Evolutionary conservation across 495 filamentous ascomycete genomes (phyloP).

Genomic region (Geoglossum glabrum): DNA sequence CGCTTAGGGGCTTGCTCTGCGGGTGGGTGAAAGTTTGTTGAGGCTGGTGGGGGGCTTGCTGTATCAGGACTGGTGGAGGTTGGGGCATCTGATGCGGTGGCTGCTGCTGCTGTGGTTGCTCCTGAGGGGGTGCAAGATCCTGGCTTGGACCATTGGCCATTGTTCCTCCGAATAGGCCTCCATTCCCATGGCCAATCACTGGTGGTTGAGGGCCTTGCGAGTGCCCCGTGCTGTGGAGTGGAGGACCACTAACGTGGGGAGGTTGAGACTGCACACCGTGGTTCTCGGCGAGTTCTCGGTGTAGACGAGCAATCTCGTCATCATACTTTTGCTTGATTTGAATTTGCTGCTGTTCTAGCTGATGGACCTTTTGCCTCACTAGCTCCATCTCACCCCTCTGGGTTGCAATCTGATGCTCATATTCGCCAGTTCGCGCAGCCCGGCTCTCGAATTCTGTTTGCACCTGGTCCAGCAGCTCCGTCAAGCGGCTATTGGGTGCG

Average conservation of each 20-base stretch:
- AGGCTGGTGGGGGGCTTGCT: constrained; percentile 1
- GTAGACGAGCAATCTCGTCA: constrained; percentile 66
- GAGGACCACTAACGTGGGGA: constrained; percentile 39
- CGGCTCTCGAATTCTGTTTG: constrained; percentile 79
- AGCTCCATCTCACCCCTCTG: constrained; percentile 87
- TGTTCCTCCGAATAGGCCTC: constrained; percentile 82
- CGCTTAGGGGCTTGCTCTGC: constrained; percentile 31
- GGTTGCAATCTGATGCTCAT: constrained; percentile 66
- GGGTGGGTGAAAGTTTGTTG: background rate
- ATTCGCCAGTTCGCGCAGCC: constrained; percentile 51
- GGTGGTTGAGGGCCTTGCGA: constrained; percentile 59
- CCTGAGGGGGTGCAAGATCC: constrained; percentile 60
- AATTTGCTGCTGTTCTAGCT: constrained; percentile 71
- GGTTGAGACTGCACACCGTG: constrained; percentile 52
- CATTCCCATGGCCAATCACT: constrained; percentile 74
- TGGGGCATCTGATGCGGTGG: constrained; percentile 8
- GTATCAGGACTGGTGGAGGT: background rate
- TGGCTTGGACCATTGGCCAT: constrained; percentile 80
- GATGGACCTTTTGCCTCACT: constrained; percentile 75
- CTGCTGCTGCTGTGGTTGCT: constrained; percentile 34
- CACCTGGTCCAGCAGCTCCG: constrained; percentile 77
- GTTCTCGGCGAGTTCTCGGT: constrained; percentile 73
- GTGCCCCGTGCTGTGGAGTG: constrained; percentile 57
- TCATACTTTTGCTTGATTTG: constrained; percentile 92
- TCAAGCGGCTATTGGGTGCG: constrained; percentile 53